A percentile compares a stretch with the other conserved stretches of the same genome.
These are phyloP conservation scores for Cordyceps cateniannulata DNA, from an alignment of 2,329 filamentous ascomycete species.

Conservation along the genomic window DNA sequence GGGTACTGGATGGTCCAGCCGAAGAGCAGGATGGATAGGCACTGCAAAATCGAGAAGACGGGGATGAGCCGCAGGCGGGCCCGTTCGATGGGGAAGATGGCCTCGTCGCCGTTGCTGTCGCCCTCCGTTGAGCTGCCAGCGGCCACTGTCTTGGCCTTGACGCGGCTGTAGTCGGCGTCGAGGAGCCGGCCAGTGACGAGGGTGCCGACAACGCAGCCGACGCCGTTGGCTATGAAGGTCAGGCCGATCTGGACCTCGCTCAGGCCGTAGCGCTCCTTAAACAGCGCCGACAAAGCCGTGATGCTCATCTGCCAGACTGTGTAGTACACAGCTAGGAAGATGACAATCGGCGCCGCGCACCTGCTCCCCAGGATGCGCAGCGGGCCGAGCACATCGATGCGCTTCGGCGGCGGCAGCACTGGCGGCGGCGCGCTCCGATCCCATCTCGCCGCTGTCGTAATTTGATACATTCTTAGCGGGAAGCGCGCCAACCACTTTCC, in stretches of 20 bases:
- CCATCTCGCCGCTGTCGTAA: constrained; percentile 17
- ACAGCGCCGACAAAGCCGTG: constrained; percentile 44
- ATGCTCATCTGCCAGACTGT: constrained; percentile 50
- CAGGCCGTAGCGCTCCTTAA: constrained; percentile 36
- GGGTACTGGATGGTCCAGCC: constrained; percentile 46
- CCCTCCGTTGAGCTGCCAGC: not conserved
- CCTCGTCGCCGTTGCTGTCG: constrained; percentile 5
- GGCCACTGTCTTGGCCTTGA: constrained; percentile 22
- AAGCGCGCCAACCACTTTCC: constrained; percentile 18
- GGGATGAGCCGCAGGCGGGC: constrained; percentile 44
- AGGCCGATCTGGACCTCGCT: constrained; percentile 39
- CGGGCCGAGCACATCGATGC: constrained; percentile 37
- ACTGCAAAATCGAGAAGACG: constrained; percentile 37
- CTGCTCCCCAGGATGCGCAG: constrained; percentile 41
- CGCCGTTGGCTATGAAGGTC: constrained; percentile 49
- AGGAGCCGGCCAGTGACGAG: constrained; percentile 45
- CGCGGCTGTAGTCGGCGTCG: constrained; percentile 42
- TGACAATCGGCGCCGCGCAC: constrained; percentile 35
- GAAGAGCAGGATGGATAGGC: constrained; percentile 40
- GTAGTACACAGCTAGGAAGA: constrained; percentile 45
- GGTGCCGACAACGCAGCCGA: constrained; percentile 47
- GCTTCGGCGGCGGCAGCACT: constrained; percentile 19
- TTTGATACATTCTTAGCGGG: constrained; percentile 29
- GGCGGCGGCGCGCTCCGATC: constrained; percentile 6
- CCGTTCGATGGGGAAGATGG: constrained; percentile 39